A percentile compares a stretch with the other conserved stretches of the same genome.
Conservation (phyloP, 1,139 yeast genomes). For the Blastobotrys apis region DNA sequence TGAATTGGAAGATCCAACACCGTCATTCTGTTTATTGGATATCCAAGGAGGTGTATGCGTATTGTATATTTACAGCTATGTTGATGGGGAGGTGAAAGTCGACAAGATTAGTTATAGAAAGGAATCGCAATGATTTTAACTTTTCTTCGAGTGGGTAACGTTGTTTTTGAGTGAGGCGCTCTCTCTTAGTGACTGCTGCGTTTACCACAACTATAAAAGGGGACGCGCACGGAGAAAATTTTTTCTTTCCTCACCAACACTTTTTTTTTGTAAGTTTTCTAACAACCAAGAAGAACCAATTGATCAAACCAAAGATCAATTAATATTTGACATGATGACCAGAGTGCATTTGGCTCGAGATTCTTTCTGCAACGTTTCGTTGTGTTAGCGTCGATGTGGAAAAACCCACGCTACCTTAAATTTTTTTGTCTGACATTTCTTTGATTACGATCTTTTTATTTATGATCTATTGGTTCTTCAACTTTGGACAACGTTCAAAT, state of each 20-base stretch:
- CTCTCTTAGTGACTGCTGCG: no score
- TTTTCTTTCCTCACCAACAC: slow-evolving; percentile 1
- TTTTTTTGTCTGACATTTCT: slow-evolving; percentile 34
- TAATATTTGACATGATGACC: slow-evolving; percentile 53
- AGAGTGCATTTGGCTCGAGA: slow-evolving; percentile 98
- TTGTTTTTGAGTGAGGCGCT: no score
- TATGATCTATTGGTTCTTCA: no score
- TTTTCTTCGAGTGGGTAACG: no score
- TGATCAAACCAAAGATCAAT: slow-evolving; percentile 14
- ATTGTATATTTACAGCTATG: slow-evolving; percentile 75
- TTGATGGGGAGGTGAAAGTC: slow-evolving; percentile 82
- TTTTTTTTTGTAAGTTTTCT: not conserved
- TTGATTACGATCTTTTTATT: not conserved
- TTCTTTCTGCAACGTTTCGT: slow-evolving; percentile 32
- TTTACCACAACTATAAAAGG: no score
- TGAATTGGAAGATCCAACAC: slow-evolving; percentile 43
- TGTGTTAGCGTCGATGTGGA: slow-evolving; percentile 72
- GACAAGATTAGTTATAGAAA: slow-evolving; percentile 83
- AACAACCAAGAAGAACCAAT: not conserved
- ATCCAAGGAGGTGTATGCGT: slow-evolving; percentile 74
- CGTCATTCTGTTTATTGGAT: slow-evolving; percentile 86
- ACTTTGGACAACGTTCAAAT: not conserved
- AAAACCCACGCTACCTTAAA: slow-evolving; percentile 82
- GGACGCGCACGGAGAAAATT: no score
- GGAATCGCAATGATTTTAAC: slow-evolving; percentile 18